A percentile compares a stretch with the other conserved stretches of the same genome.
Conservation (phyloP, 1,139 yeast genomes). For the Scheffersomyces stambukii region DNA sequence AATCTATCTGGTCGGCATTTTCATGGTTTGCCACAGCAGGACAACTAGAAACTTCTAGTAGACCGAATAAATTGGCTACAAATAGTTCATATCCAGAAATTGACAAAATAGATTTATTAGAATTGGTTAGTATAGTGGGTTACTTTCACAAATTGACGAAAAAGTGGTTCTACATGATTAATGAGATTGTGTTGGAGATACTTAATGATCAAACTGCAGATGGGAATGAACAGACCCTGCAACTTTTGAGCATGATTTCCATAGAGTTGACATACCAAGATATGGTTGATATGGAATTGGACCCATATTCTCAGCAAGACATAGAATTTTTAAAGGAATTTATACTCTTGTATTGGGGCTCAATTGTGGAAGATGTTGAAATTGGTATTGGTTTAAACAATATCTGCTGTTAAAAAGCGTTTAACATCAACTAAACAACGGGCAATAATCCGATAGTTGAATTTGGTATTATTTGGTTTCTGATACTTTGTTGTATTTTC, state of each 20-base stretch:
- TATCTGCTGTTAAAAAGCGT: conserved; percentile 22
- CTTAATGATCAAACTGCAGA: conserved; percentile 4
- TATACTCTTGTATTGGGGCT: conserved; percentile 56
- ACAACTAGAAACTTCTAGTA: conserved; percentile 15
- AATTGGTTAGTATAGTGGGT: conserved; percentile 41
- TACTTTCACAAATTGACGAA: conserved; percentile 53
- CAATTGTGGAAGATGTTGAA: conserved; percentile 26
- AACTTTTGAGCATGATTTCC: conserved; percentile 11
- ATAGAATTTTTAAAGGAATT: conserved; percentile 52
- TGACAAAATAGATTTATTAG: conserved; percentile 9
- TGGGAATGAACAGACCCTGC: conserved; percentile 5
- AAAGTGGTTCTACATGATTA: conserved; percentile 37
- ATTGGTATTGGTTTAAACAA: conserved; percentile 31
- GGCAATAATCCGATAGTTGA: too few species aligned
- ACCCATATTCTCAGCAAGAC: conserved; percentile 62
- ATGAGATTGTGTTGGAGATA: conserved; percentile 31
- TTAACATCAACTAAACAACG: too few species aligned
- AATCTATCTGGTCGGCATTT: conserved; percentile 66
- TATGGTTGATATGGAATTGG: conserved; percentile 67
- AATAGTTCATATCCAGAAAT: not conserved
- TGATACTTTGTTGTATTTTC: too few species aligned
- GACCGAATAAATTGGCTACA: not conserved
- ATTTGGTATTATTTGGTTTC: too few species aligned
- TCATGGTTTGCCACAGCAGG: conserved; percentile 90
- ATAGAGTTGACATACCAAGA: conserved; percentile 52